phyloP scores from a whole-genome alignment of 1,139 yeast species.

The Kluyveromyces marxianus region DNA sequence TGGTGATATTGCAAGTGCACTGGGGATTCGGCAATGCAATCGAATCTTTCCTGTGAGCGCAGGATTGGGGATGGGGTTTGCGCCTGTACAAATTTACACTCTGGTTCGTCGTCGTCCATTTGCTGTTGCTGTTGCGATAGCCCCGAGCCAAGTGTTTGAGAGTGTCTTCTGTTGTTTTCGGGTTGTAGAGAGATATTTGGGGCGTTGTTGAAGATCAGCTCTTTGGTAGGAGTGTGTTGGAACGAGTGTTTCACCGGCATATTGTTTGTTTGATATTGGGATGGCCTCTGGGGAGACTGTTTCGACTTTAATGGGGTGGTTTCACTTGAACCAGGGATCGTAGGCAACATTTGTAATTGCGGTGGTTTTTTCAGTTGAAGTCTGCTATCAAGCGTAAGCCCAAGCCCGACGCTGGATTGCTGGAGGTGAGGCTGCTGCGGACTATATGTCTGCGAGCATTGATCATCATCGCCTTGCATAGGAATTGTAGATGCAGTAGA shows the following conservation, averaged over 20 bases:
- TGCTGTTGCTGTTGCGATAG: no score
- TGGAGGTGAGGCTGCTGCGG: not conserved
- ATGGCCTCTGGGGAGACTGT: constrained; percentile 2
- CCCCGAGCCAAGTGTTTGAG: not conserved
- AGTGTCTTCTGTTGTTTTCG: not conserved
- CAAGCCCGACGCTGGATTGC: constrained; percentile 5
- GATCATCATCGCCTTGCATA: constrained; percentile 9
- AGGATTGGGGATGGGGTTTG: constrained; percentile 34
- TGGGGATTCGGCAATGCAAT: constrained; percentile 5
- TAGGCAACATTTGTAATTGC: constrained; percentile 19
- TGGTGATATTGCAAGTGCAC: constrained; percentile 1
- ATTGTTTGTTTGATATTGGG: not conserved
- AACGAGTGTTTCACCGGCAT: constrained; percentile 25
- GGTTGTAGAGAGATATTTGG: constrained; percentile 3
- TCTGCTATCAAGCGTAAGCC: not conserved
- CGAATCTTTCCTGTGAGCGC: constrained; percentile 28
- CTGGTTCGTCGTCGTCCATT: constrained; percentile 12
- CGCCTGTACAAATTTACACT: constrained; percentile 19
- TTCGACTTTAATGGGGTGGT: constrained; percentile 20
- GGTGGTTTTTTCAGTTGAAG: constrained; percentile 11
- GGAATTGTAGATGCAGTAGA: constrained; percentile 14
- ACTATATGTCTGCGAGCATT: not conserved
- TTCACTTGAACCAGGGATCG: constrained; percentile 25
- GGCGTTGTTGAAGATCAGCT: constrained; percentile 6
- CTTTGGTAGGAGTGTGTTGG: constrained; percentile 27